Evolutionary conservation across 116 monocot genomes (phyloP).

Genomic region (Iris pallida): DNA sequence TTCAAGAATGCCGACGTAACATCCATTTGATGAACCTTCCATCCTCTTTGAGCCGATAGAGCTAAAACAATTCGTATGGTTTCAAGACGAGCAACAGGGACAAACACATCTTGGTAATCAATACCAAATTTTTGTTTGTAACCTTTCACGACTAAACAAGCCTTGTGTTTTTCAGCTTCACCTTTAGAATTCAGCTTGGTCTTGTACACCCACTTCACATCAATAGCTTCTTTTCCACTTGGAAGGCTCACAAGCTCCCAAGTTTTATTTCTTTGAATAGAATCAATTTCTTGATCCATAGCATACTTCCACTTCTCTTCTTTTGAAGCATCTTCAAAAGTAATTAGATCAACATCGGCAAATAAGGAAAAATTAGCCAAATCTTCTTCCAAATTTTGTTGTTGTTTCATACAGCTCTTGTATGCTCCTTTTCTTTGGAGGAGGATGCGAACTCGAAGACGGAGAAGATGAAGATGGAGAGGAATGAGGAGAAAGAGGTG

Average conservation of each 20-base stretch:
- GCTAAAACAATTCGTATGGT: not conserved
- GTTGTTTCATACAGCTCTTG: too few relatives aligned
- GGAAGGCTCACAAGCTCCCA: not conserved
- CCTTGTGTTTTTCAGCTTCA: not conserved
- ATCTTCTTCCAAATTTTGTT: too few relatives aligned
- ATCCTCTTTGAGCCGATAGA: not conserved
- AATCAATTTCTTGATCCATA: too few relatives aligned
- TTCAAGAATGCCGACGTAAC: not conserved
- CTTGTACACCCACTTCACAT: not conserved
- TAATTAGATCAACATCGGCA: too few relatives aligned
- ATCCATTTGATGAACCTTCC: not conserved
- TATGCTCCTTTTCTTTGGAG: too few relatives aligned
- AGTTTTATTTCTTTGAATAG: not conserved
- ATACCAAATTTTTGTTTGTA: not conserved
- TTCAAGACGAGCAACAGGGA: not conserved
- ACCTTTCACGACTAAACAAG: not conserved
- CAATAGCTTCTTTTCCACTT: not conserved
- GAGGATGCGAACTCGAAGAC: too few relatives aligned
- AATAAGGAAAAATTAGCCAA: too few relatives aligned
- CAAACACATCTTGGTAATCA: not conserved
- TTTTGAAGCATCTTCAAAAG: too few relatives aligned
- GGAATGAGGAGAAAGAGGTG: too few relatives aligned
- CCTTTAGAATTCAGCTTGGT: not conserved
- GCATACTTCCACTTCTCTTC: too few relatives aligned
- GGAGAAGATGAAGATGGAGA: too few relatives aligned